Percentiles rank a stretch among this genome's conserved stretches.
phyloP scores from a whole-genome alignment of 2,329 filamentous ascomycete genomes.

The Incumbomyces delicatus region DNA sequence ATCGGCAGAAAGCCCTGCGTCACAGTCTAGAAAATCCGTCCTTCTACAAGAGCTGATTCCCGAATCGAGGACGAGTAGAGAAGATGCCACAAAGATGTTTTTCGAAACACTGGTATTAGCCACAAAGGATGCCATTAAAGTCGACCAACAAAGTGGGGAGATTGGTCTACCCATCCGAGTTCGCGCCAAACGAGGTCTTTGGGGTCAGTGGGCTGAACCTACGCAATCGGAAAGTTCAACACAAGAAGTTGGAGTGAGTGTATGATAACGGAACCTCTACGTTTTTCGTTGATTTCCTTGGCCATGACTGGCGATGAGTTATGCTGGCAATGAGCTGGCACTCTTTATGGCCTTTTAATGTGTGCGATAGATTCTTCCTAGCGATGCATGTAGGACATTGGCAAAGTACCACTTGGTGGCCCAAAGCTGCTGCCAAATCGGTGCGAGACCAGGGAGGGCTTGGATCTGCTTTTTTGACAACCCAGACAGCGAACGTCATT shows the following conservation, averaged over 20 bases:
- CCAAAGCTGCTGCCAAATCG: too few species aligned
- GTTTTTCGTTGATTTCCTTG: too few species aligned
- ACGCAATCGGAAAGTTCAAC: slow-evolving; percentile 11
- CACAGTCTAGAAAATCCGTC: slow-evolving; percentile 65
- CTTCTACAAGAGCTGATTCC: slow-evolving; percentile 88
- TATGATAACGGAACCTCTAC: neutral
- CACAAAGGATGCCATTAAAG: slow-evolving; percentile 95
- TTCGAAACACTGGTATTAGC: slow-evolving; percentile 93
- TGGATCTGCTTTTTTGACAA: too few species aligned
- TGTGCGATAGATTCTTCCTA: too few species aligned
- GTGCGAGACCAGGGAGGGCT: too few species aligned
- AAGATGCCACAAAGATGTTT: slow-evolving; percentile 98
- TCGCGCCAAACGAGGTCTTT: slow-evolving; percentile 85
- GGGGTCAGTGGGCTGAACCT: slow-evolving; percentile 89
- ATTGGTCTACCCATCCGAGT: slow-evolving; percentile 76
- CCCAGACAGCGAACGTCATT: too few species aligned
- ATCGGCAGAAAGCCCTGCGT: slow-evolving; percentile 57
- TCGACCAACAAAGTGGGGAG: slow-evolving; percentile 66
- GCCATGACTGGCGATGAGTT: too few species aligned
- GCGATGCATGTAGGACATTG: too few species aligned
- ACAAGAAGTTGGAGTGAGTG: slow-evolving; percentile 5
- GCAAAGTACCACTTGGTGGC: too few species aligned
- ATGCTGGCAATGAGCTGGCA: too few species aligned
- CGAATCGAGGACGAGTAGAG: slow-evolving; percentile 66
- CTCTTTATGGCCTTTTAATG: too few species aligned